These are phyloP conservation scores for Ephemerocybe angulata DNA, from an alignment of 768 basidiomycete species.

Conservation along the genomic window DNA sequence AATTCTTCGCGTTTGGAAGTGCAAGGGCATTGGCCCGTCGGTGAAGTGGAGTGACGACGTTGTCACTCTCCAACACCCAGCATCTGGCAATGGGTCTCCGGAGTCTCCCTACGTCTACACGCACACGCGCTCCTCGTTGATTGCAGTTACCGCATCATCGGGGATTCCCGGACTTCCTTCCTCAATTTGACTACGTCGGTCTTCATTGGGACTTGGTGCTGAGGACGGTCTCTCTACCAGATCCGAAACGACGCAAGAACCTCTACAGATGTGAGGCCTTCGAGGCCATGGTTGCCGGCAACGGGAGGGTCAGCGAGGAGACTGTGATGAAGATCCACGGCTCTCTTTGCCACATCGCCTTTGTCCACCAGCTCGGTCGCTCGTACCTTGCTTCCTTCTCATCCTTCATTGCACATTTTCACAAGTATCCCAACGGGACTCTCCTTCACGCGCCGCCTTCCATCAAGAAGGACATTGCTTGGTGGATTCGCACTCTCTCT, in stretches of 20 bases:
- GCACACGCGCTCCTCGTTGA: too few species aligned
- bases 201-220: slow-evolving; percentile 26
- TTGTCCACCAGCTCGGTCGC: slow-evolving; percentile 20
- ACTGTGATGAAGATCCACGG: slow-evolving; percentile 23
- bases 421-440: neutral
- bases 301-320: slow-evolving; percentile 5
- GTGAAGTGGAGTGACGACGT: slow-evolving; percentile 22
- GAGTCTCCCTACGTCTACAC: neutral
- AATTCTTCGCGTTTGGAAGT: slow-evolving; percentile 9
- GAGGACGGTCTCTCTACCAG: slow-evolving; percentile 23
- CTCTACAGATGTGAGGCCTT: slow-evolving; percentile 12
- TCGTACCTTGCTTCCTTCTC: slow-evolving; percentile 20
- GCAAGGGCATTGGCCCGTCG: slow-evolving; percentile 3
- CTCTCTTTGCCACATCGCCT: slow-evolving; percentile 29
- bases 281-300: slow-evolving; percentile 1
- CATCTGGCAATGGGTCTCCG: neutral
- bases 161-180: too few species aligned
- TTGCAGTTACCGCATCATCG: too few species aligned
- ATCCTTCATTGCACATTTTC: neutral
- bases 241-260: slow-evolving; percentile 26
- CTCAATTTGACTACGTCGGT: slow-evolving; percentile 26
- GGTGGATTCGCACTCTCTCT: slow-evolving; percentile 13
- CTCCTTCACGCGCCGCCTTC: too few species aligned
- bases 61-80: slow-evolving; percentile 4
- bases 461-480: neutral